Evolutionary conservation across 116 monocot genomes (phyloP).

Genomic region (Trichopus zeylanicus): DNA sequence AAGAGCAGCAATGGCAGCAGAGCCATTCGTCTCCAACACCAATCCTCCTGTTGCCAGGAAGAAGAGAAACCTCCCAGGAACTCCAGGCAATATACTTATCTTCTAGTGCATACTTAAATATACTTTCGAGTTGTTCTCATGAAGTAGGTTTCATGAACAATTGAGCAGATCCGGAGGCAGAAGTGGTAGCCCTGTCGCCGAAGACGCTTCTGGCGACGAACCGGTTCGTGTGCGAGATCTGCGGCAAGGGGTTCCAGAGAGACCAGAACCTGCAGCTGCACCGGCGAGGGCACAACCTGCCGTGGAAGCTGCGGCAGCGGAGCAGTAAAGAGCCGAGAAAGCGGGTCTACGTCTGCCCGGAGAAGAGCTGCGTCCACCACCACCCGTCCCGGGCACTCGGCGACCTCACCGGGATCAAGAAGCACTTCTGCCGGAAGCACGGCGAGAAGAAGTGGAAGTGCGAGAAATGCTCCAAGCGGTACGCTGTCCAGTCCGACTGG

Average conservation of each 20-base stretch:
- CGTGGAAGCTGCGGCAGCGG: constrained; percentile 40
- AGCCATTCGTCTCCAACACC: constrained; percentile 27
- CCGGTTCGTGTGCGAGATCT: constrained; percentile 41
- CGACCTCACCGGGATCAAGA: constrained; percentile 79
- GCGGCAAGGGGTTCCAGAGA: constrained; percentile 34
- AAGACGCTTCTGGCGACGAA: constrained; percentile 34
- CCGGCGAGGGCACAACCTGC: constrained; percentile 34
- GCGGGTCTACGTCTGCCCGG: constrained; percentile 61
- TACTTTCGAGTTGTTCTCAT: background rate
- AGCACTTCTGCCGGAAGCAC: constrained; percentile 79
- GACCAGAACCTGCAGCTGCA: constrained; percentile 46
- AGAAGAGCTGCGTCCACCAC: constrained; percentile 57
- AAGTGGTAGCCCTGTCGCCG: constrained; percentile 36
- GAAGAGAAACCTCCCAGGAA: constrained; percentile 89
- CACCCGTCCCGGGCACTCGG: constrained; percentile 63
- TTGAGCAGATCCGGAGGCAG: constrained; percentile 34
- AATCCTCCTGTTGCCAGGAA: constrained; percentile 40
- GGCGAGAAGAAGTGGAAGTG: constrained; percentile 99
- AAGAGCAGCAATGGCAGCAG: constrained; percentile 26
- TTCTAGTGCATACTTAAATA: background rate
- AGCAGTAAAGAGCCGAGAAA: constrained; percentile 36
- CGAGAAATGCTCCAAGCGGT: constrained; percentile 92
- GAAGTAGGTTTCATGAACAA: background rate
- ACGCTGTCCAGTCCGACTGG: constrained; percentile 95
- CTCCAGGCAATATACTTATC: constrained; percentile 42